Conservation (phyloP, 768 basidiomycete genomes). For the Chalciporus sphaerocephalus region DNA sequence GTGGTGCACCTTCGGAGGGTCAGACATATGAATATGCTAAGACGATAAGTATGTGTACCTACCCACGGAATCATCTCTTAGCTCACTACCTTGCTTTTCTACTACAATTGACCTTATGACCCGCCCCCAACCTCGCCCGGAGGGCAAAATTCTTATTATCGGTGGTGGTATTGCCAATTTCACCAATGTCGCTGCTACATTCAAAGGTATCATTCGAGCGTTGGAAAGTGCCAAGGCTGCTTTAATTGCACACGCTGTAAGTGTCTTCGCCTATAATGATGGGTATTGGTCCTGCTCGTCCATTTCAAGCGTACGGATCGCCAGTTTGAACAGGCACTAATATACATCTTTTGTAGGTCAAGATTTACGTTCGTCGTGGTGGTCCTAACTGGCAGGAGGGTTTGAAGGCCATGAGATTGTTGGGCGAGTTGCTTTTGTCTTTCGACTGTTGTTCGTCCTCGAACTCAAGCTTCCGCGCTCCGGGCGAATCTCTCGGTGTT, state of each 20-base stretch:
- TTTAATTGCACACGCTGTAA: slow-evolving; percentile 51
- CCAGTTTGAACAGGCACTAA: background rate
- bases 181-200: slow-evolving; percentile 97
- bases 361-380: slow-evolving; percentile 96
- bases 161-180: slow-evolving; percentile 99
- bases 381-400: slow-evolving; percentile 99
- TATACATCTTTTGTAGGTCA: slow-evolving; percentile 58
- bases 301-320: background rate
- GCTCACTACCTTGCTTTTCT: background rate
- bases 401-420: slow-evolving; percentile 96
- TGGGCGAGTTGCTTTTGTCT: slow-evolving; percentile 40
- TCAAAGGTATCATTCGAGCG: slow-evolving; percentile 99
- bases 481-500: slow-evolving; percentile 88
- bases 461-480: background rate
- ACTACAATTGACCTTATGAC: slow-evolving; percentile 86
- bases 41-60: slow-evolving; percentile 73
- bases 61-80: background rate
- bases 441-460: background rate
- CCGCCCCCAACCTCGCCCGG: slow-evolving; percentile 72
- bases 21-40: slow-evolving; percentile 99
- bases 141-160: slow-evolving; percentile 99
- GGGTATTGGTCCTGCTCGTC: too few species aligned
- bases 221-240: slow-evolving; percentile 88
- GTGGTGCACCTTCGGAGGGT: slow-evolving; percentile 94
- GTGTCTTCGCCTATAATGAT: slow-evolving; percentile 1